phyloP scores from a whole-genome alignment of 164 flowering plant species.

The Magnolia officinalis region DNA sequence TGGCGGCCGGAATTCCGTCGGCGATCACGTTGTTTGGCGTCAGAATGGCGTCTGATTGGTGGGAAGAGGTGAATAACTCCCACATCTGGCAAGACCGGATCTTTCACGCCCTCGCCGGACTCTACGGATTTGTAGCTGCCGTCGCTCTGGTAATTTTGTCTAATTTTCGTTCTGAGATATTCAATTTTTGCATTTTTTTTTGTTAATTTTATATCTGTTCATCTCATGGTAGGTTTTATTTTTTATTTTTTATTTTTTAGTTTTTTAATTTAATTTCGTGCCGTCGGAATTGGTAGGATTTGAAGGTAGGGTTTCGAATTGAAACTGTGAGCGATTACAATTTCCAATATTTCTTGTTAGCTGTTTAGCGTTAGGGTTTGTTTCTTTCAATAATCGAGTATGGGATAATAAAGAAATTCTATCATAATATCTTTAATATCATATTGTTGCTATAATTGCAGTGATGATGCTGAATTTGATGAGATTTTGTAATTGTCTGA shows the following conservation, averaged over 20 bases:
- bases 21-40: constrained; percentile 32
- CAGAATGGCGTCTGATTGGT: constrained; percentile 58
- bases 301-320: too few relatives aligned
- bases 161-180: not conserved
- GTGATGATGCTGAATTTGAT: too few relatives aligned
- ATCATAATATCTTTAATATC: too few relatives aligned
- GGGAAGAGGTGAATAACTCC: constrained; percentile 67
- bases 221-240: too few relatives aligned
- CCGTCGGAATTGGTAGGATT: not conserved
- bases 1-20: constrained; percentile 14
- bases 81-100: constrained; percentile 73
- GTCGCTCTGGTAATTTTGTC: constrained; percentile 51
- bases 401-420: too few relatives aligned
- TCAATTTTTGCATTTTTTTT: not conserved
- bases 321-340: too few relatives aligned
- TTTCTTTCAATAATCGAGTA: too few relatives aligned
- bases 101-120: constrained; percentile 63
- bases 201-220: not conserved
- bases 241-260: too few relatives aligned
- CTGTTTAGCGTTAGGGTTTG: too few relatives aligned
- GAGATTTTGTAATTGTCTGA: too few relatives aligned
- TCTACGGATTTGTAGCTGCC: constrained; percentile 66
- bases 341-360: too few relatives aligned
- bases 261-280: not conserved
- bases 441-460: too few relatives aligned